Evolutionary conservation across 441 rosid genomes (phyloP).

Genomic region (Jatropha multifida): DNA sequence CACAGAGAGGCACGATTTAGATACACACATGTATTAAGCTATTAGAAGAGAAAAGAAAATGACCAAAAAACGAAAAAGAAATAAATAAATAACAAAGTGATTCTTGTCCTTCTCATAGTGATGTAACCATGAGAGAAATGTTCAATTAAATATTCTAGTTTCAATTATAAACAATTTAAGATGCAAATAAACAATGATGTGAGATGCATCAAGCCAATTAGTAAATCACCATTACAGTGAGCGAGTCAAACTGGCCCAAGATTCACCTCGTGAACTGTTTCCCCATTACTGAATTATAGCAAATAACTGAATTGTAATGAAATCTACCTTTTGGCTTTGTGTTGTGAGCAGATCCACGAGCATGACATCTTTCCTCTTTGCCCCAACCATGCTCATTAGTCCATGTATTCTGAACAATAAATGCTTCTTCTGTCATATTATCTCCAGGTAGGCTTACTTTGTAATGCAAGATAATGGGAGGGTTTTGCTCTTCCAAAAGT

Average conservation of each 20-base stretch:
- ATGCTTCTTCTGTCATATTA: conserved; percentile 62
- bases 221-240: not conserved
- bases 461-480: conserved; percentile 58
- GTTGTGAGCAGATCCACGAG: conserved; percentile 42
- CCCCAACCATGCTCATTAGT: conserved; percentile 72
- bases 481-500: conserved; percentile 40
- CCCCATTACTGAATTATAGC: not conserved
- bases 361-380: conserved; percentile 60
- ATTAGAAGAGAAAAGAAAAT: not conserved
- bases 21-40: not conserved
- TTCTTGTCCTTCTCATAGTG: not conserved
- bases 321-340: conserved; percentile 51
- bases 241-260: not conserved
- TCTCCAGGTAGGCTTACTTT: conserved; percentile 58
- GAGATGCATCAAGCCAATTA: not conserved
- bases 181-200: not conserved
- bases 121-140: not conserved
- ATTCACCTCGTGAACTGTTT: not conserved
- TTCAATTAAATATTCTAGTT: too few relatives aligned
- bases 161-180: not conserved
- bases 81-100: not conserved
- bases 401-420: conserved; percentile 79
- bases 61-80: not conserved
- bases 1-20: not conserved
- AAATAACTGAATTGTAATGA: conserved; percentile 5